Evolutionary conservation across 495 filamentous ascomycete species (phyloP), one percentile per base, ranked within the genome.

Genomic region (Platismatia glauca): DNA sequence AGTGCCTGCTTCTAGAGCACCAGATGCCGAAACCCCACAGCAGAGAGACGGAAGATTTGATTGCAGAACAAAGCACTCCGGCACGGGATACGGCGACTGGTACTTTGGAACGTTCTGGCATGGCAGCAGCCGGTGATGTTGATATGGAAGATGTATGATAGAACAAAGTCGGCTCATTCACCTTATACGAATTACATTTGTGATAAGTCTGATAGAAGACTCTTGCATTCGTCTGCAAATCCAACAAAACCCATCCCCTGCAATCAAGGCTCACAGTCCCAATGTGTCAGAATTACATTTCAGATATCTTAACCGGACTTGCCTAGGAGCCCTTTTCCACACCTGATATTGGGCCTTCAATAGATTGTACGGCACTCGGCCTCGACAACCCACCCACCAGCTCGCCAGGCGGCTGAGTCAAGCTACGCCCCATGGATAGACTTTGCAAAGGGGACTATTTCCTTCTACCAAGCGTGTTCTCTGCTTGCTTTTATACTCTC

Each of bases 61-160:
- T 18, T 3, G 12, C 29, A 13, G 6, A 35, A 11, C 12, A 52
- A 34, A 35, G 43, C 34, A 24, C 7, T 8, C 0, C 33, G 20
- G n/a, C 3, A 31, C 33, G 27, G 37, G 44, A 1, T 27, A 13
- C n/a, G 5, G 24, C 33, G 22, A 24, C 48, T 29, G 60, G 56
- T 57, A 12, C 18, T 48, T 44, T 18, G 24, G 8, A 55, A 20
- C n/a, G 37, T 31, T 9, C 31, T 20, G 50, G 58, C 37, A 38
- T 7, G 46, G 13, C 20, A 50, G 60, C 9, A 44, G 44, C 53
- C 7, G 43, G 22, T 7, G 56, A 58, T 39, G n/a, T 56, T 5
- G 60, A 66, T 27, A 58, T 56, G 41, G 57, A 20, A 7, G 64
- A 59, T 58, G 41, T 31, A 39, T 50, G 39, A 58, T 35, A 37